phyloP scores from a whole-genome alignment of 805 yeast genomes.

The Sugiyamaella lignohabitans region DNA sequence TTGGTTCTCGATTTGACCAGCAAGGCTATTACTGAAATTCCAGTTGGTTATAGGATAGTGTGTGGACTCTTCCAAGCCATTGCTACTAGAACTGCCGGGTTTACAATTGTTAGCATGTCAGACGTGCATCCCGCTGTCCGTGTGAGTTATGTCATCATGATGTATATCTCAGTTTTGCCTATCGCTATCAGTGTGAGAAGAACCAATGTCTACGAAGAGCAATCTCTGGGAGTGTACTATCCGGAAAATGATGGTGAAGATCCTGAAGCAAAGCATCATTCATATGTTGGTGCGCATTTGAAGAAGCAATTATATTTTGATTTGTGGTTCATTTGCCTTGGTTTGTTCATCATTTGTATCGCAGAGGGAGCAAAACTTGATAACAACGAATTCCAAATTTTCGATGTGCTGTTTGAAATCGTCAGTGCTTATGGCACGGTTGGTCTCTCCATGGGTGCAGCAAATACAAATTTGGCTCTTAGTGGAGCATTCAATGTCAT shows the following conservation, averaged over 20 bases:
- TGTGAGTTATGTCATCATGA: conserved; percentile 91
- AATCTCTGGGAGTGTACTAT: conserved; percentile 86
- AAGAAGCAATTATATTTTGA: conserved; percentile 90
- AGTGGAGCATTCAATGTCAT: conserved; percentile 62
- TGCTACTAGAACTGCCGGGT: conserved; percentile 92
- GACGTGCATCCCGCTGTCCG: conserved; percentile 83
- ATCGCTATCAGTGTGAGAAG: conserved; percentile 93
- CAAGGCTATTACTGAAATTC: conserved; percentile 43
- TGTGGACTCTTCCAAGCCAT: conserved; percentile 88
- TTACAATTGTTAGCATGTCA: conserved; percentile 63
- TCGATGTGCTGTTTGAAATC: conserved; percentile 75
- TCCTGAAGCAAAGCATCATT: conserved; percentile 40
- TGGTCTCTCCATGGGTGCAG: conserved; percentile 84
- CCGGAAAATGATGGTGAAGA: conserved; percentile 31
- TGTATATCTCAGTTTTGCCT: conserved; percentile 96
- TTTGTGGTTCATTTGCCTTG: conserved; percentile 86
- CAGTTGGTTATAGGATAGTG: conserved; percentile 62
- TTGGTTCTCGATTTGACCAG: conserved; percentile 66
- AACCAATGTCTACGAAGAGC: conserved; percentile 97
- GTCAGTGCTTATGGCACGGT: conserved; percentile 96
- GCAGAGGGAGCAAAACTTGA: conserved; percentile 66
- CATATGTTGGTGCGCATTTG: conserved; percentile 80
- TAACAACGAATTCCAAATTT: conserved; percentile 53
- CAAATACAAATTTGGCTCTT: conserved; percentile 59
- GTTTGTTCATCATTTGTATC: conserved; percentile 77